These are phyloP conservation scores for Eutypa lata DNA, from an alignment of 2,329 filamentous ascomycete species.

Conservation along the genomic window DNA sequence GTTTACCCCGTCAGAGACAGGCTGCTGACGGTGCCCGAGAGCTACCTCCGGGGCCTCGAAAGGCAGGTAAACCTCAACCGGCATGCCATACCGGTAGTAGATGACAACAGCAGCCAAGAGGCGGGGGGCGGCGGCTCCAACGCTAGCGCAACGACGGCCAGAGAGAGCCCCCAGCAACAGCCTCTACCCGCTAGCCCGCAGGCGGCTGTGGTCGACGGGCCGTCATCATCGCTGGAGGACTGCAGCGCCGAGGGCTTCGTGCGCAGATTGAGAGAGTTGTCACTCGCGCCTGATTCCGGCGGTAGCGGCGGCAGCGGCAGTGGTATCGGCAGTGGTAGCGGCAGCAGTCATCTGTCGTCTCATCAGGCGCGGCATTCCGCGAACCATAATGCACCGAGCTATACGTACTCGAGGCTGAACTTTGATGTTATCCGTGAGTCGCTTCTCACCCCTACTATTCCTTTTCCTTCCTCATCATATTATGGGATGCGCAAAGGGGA, in stretches of 20 bases:
- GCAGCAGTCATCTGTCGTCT: background rate
- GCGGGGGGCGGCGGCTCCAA: too few relatives aligned
- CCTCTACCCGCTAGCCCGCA: background rate
- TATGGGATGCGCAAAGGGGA: background rate
- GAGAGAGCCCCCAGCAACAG: too few relatives aligned
- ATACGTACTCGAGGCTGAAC: conserved; percentile 14
- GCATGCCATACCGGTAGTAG: background rate
- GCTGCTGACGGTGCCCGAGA: conserved; percentile 7
- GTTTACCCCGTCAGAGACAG: conserved; percentile 11
- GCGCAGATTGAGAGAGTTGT: conserved; percentile 9
- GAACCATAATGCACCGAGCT: background rate
- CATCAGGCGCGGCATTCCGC: background rate
- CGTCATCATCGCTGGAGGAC: conserved; percentile 4
- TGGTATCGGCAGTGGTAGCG: too few relatives aligned
- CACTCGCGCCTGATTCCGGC: background rate
- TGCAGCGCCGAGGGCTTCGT: conserved; percentile 14
- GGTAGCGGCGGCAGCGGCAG: too few relatives aligned
- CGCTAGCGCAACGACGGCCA: background rate
- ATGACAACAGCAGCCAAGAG: background rate
- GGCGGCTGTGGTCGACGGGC: background rate
- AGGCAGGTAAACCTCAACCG: background rate
- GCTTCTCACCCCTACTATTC: background rate
- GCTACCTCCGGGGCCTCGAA: conserved; percentile 13
- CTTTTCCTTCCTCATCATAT: background rate
- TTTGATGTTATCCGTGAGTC: conserved; percentile 15